Evolutionary conservation across 129 eudicot species (phyloP).

Genomic region (Mikania micrantha): DNA sequence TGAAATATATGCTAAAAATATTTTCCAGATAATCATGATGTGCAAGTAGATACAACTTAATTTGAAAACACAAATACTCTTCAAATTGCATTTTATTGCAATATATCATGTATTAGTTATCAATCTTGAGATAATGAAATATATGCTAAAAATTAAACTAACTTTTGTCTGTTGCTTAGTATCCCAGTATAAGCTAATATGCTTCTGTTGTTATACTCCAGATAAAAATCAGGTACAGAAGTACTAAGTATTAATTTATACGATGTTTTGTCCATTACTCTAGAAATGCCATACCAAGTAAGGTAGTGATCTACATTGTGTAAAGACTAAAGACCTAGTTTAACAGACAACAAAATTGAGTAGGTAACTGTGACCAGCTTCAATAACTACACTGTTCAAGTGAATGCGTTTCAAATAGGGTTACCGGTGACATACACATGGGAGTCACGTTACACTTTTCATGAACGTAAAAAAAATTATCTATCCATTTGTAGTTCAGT

Average conservation of each 20-base stretch:
- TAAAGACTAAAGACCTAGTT: not conserved
- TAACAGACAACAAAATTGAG: not conserved
- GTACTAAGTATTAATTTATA: not conserved
- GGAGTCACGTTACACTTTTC: not conserved
- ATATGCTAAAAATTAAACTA: not conserved
- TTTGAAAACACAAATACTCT: constrained; percentile 5
- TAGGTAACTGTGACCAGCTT: not conserved
- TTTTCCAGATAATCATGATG: constrained; percentile 13
- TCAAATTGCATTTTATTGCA: constrained; percentile 3
- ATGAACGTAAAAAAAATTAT: not conserved
- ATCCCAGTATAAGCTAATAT: not conserved
- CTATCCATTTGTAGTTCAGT: not conserved
- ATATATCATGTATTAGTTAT: constrained; percentile 2
- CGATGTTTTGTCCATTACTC: not conserved
- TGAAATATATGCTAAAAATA: too few species aligned
- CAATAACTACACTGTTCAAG: not conserved
- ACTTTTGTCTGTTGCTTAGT: constrained; percentile 10
- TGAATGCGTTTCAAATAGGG: not conserved
- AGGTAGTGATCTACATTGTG: not conserved
- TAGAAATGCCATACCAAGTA: not conserved
- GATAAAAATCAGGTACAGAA: not conserved
- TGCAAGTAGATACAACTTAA: constrained; percentile 3
- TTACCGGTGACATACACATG: not conserved
- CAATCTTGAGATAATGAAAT: not conserved
- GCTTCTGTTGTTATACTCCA: not conserved